phyloP scores from a whole-genome alignment of 202 grass and related monocot species.

The Zoysia matrella region DNA sequence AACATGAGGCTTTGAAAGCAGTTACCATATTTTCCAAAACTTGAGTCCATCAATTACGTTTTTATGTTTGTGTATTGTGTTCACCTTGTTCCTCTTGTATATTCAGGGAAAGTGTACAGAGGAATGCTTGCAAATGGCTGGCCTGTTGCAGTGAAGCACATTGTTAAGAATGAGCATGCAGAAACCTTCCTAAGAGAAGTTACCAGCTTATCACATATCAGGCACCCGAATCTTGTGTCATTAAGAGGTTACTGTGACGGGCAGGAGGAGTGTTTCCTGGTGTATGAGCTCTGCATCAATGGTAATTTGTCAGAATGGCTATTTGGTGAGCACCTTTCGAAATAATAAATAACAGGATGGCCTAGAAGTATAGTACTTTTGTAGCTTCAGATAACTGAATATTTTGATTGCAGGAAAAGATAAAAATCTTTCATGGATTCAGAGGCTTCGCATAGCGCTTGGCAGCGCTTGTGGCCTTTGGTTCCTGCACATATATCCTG shows the following conservation, averaged over 20 bases:
- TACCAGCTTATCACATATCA: slow-evolving; percentile 66
- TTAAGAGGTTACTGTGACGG: slow-evolving; percentile 66
- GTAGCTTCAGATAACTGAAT: neutral
- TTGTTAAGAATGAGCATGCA: slow-evolving; percentile 68
- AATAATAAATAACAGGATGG: neutral
- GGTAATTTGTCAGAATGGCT: slow-evolving; percentile 81
- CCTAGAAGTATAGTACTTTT: neutral
- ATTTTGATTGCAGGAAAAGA: slow-evolving; percentile 62
- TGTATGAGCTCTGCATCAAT: slow-evolving; percentile 68
- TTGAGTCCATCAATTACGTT: neutral
- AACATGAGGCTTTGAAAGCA: slow-evolving; percentile 6
- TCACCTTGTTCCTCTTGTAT: slow-evolving; percentile 29
- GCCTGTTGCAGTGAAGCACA: slow-evolving; percentile 73
- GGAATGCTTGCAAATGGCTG: slow-evolving; percentile 69
- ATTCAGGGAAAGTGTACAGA: slow-evolving; percentile 74
- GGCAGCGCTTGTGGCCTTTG: slow-evolving; percentile 74
- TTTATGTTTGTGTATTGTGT: slow-evolving; percentile 24
- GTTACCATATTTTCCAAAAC: neutral
- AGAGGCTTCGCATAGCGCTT: slow-evolving; percentile 68
- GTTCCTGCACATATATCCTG: slow-evolving; percentile 75
- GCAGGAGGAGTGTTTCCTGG: slow-evolving; percentile 66
- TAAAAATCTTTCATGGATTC: slow-evolving; percentile 62
- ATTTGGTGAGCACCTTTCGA: slow-evolving; percentile 59
- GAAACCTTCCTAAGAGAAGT: slow-evolving; percentile 80
- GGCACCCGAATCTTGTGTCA: slow-evolving; percentile 71